Evolutionary conservation across 108 stramenopile species (phyloP), one percentile per base, ranked within the genome.

Genomic region (Aureococcus anophagefferens): DNA sequence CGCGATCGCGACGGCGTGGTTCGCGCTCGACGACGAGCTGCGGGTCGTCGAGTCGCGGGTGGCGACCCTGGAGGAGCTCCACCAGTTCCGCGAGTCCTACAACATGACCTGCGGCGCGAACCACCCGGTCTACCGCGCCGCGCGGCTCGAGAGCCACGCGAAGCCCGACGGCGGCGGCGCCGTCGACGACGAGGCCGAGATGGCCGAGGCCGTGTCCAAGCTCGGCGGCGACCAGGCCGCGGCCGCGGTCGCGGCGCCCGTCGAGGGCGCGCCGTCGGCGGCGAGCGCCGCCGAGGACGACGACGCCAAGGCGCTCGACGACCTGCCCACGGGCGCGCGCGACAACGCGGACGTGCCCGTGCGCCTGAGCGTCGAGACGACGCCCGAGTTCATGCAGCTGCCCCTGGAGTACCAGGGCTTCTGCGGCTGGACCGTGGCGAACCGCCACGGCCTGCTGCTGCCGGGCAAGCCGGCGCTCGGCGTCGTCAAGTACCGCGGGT

Each of bases 311-410:
- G 68, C 1, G 11, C 4, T 30, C 44, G 65, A 35, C 30, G 29
- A 28, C 21, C 62, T 46, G 35, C 72, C 72, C 0, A 7, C 40
- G 13, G 72, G 64, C 65, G 62, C 33, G 33, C 35, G 30, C 63
- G 18, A 33, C 34, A 5, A 18, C 36, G 46, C 46, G 18, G 64
- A 46, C 25, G 25, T 37, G 33, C 79, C 83, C 30, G 59, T 68
- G 46, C 44, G 72, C 62, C 77, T 86, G 31, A 65, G 71, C 0
- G 65, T 83, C 5, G 76, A 84, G 63, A 66, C 69, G 9, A 83
- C 80, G 34, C 80, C 84, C 5, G 86, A 86, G 68, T 83, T 81
- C 59, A 82, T 83, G 86, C 72, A 78, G 70, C 77, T 87, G n/a
- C 83, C 83, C 14, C 69, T 86, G 30, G 84, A 82, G 69, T 80